A percentile compares a stretch with the other conserved stretches of the same genome.
Evolutionary conservation across 306 rosid species (phyloP).

Genomic region (Castanea mollissima): DNA sequence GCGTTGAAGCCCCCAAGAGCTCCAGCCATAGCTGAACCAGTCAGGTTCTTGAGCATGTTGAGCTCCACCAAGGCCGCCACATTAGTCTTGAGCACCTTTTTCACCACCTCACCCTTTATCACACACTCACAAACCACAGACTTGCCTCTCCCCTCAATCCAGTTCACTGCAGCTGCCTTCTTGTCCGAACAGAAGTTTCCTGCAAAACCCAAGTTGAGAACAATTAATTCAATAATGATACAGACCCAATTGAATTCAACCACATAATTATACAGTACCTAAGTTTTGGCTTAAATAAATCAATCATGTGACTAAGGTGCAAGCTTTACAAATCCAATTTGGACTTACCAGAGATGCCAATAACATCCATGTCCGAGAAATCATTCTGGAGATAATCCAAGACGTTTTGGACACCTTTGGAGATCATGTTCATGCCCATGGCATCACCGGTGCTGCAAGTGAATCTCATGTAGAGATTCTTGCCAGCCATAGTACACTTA

Average conservation of each 20-base stretch:
- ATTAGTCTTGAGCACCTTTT: slow-evolving; percentile 72
- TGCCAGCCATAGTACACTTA: slow-evolving; percentile 65
- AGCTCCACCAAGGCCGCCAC: slow-evolving; percentile 79
- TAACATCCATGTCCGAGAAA: slow-evolving; percentile 90
- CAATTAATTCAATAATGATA: too few relatives aligned
- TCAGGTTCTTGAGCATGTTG: slow-evolving; percentile 88
- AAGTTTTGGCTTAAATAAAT: too few relatives aligned
- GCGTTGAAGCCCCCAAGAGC: slow-evolving; percentile 97
- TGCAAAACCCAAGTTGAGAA: slow-evolving; percentile 1
- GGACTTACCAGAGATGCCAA: slow-evolving; percentile 73
- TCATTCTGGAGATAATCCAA: slow-evolving; percentile 61
- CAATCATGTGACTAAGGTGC: background rate
- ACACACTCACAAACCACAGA: slow-evolving; percentile 83
- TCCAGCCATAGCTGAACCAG: slow-evolving; percentile 91
- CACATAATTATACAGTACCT: too few relatives aligned
- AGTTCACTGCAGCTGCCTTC: slow-evolving; percentile 88
- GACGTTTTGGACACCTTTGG: slow-evolving; percentile 88
- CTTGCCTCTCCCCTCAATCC: slow-evolving; percentile 94
- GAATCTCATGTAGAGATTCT: slow-evolving; percentile 75
- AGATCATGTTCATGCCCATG: slow-evolving; percentile 99
- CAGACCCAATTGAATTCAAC: too few relatives aligned
- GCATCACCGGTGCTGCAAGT: slow-evolving; percentile 86
- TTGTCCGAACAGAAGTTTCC: slow-evolving; percentile 90
- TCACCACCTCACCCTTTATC: slow-evolving; percentile 73
- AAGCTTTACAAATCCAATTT: slow-evolving; percentile 5